These are phyloP conservation scores for Nidularia pulvinata DNA, from an alignment of 768 basidiomycete genomes.

Conservation along the genomic window DNA sequence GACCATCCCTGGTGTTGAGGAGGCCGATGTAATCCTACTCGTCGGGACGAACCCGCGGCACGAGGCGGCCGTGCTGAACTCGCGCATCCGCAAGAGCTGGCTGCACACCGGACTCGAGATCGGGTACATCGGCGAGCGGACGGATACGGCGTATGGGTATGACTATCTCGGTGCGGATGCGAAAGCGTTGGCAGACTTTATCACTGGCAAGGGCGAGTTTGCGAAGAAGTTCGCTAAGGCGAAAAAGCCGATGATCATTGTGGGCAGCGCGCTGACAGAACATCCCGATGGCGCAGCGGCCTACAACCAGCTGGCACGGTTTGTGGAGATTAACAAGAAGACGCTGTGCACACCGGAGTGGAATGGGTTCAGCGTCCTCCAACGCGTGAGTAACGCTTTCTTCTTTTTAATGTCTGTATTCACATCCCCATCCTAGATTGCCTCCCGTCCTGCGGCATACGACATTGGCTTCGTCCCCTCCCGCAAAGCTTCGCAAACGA, in stretches of 20 bases:
- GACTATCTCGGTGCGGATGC: slow-evolving; percentile 83
- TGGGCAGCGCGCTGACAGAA: slow-evolving; percentile 86
- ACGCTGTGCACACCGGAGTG: slow-evolving; percentile 85
- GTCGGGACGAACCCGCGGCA: slow-evolving; percentile 97
- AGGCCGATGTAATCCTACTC: slow-evolving; percentile 90
- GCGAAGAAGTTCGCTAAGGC: slow-evolving; percentile 86
- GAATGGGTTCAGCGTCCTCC: slow-evolving; percentile 94
- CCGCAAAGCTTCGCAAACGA: slow-evolving; percentile 67
- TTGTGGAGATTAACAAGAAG: slow-evolving; percentile 75
- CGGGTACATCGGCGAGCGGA: slow-evolving; percentile 88
- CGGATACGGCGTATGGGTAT: slow-evolving; percentile 92
- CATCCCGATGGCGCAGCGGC: slow-evolving; percentile 82
- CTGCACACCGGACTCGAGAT: slow-evolving; percentile 85
- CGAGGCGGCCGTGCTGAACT: slow-evolving; percentile 97
- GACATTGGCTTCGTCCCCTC: slow-evolving; percentile 94
- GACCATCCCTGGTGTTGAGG: slow-evolving; percentile 87
- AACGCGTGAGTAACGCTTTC: slow-evolving; percentile 61
- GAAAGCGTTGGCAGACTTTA: slow-evolving; percentile 75
- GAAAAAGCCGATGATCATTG: slow-evolving; percentile 90
- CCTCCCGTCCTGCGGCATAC: slow-evolving; percentile 92
- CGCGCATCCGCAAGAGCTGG: slow-evolving; percentile 95
- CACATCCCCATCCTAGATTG: slow-evolving; percentile 48
- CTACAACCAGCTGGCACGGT: slow-evolving; percentile 76
- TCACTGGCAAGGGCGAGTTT: slow-evolving; percentile 78
- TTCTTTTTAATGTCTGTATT: background rate